Percentiles rank a stretch among this genome's conserved stretches.
Evolutionary conservation across 805 yeast species (phyloP).

Genomic region (Schwanniomyces polymorphus): DNA sequence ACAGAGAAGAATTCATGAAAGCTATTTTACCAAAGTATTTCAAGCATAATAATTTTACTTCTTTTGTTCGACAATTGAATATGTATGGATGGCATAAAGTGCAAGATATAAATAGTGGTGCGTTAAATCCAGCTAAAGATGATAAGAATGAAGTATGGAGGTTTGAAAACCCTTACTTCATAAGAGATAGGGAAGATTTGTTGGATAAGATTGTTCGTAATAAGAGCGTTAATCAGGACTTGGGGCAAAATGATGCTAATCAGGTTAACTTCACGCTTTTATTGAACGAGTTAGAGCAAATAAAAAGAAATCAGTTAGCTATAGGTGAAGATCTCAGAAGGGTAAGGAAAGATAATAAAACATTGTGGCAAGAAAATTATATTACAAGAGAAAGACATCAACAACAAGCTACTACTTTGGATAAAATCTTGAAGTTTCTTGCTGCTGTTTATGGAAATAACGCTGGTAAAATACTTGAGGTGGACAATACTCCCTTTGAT

Average conservation of each 20-base stretch:
- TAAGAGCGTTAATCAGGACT: constrained; percentile 33
- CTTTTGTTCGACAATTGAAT: constrained; percentile 91
- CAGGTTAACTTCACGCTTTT: constrained; percentile 52
- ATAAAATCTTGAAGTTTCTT: constrained; percentile 81
- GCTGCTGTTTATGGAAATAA: constrained; percentile 75
- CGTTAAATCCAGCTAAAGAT: constrained; percentile 40
- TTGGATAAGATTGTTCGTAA: constrained; percentile 85
- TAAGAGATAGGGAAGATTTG: constrained; percentile 76
- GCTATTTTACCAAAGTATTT: constrained; percentile 85
- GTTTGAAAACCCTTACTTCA: constrained; percentile 80
- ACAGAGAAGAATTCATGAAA: constrained; percentile 83
- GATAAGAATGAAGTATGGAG: constrained; percentile 82
- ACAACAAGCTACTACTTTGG: constrained; percentile 83
- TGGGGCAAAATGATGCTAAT: constrained; percentile 18
- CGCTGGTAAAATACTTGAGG: constrained; percentile 49
- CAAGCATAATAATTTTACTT: constrained; percentile 92
- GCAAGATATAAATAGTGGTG: constrained; percentile 84
- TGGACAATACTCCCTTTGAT: constrained; percentile 20
- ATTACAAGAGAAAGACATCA: constrained; percentile 82
- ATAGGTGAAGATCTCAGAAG: constrained; percentile 84
- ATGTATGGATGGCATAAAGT: constrained; percentile 99
- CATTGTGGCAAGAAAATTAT: constrained; percentile 88
- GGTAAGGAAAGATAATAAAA: constrained; percentile 81
- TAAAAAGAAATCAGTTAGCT: constrained; percentile 75
- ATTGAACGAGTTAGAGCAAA: constrained; percentile 68